These are phyloP conservation scores for Thecaphora frezii DNA, from an alignment of 1,284 basidiomycete genomes.

Conservation along the genomic window DNA sequence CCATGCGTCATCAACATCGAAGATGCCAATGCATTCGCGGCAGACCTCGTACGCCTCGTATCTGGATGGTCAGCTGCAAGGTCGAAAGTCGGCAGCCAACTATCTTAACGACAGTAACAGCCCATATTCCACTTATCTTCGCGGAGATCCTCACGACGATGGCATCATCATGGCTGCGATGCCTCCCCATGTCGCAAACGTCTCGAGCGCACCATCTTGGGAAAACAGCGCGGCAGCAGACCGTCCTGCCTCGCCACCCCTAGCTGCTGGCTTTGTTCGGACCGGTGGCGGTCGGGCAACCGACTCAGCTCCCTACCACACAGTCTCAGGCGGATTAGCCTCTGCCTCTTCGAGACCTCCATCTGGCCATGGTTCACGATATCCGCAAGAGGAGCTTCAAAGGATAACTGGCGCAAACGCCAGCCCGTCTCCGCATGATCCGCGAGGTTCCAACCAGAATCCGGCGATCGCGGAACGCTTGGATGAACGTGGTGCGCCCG, in stretches of 20 bases:
- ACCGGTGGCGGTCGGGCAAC: conserved; percentile 44
- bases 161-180: conserved; percentile 50
- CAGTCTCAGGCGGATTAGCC: not conserved
- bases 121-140: conserved; percentile 37
- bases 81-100: conserved; percentile 25
- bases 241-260: conserved; percentile 6
- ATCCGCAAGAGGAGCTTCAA: too few species aligned
- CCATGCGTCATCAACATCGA: conserved; percentile 19
- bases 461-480: not conserved
- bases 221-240: not conserved
- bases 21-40: conserved; percentile 40
- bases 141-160: conserved; percentile 43
- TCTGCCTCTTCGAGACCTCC: not conserved
- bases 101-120: conserved; percentile 26
- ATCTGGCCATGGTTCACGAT: too few species aligned
- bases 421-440: not conserved
- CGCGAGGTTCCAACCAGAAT: not conserved
- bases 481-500: not conserved
- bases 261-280: conserved; percentile 38
- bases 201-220: not conserved
- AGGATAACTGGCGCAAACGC: not conserved
- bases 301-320: conserved; percentile 38
- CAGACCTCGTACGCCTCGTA: conserved; percentile 45
- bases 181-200: conserved; percentile 17
- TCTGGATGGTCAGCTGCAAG: conserved; percentile 34